Evolutionary conservation across 2,329 filamentous ascomycete species (phyloP).

Genomic region (Aspergillus tanneri): DNA sequence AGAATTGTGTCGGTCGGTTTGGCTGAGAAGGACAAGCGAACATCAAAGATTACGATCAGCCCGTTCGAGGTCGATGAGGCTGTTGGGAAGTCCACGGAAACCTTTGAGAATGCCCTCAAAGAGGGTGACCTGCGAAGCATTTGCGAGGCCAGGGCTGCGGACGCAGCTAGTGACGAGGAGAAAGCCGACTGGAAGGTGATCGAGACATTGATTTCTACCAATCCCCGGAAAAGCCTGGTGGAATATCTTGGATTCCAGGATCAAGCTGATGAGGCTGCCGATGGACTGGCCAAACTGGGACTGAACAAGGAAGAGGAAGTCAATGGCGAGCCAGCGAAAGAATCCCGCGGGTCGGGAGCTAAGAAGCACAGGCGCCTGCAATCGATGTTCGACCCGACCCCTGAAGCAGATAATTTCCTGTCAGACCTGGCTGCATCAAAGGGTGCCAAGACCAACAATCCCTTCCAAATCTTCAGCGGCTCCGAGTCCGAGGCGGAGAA

Average conservation of each 20-base stretch:
- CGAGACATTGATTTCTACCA: slow-evolving; percentile 78
- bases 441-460: slow-evolving; percentile 87
- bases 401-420: slow-evolving; percentile 80
- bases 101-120: slow-evolving; percentile 80
- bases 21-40: slow-evolving; percentile 60
- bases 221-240: slow-evolving; percentile 80
- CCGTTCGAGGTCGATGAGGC: slow-evolving; percentile 86
- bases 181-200: slow-evolving; percentile 96
- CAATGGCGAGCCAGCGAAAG: slow-evolving; percentile 49
- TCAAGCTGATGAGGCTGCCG: slow-evolving; percentile 51
- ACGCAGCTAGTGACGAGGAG: slow-evolving; percentile 81
- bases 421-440: slow-evolving; percentile 82
- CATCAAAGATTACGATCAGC: slow-evolving; percentile 78
- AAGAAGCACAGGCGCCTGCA: slow-evolving; percentile 66
- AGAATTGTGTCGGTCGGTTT: slow-evolving; percentile 76
- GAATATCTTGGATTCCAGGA: slow-evolving; percentile 86
- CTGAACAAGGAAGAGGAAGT: slow-evolving; percentile 42
- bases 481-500: slow-evolving; percentile 82
- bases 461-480: slow-evolving; percentile 84
- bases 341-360: slow-evolving; percentile 46
- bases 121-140: slow-evolving; percentile 74
- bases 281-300: slow-evolving; percentile 44
- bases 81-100: slow-evolving; percentile 78
- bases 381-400: slow-evolving; percentile 74
- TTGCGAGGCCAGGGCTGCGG: slow-evolving; percentile 73